Conservation (phyloP, 805 yeast species). For the Lachancea dasiensis region DNA sequence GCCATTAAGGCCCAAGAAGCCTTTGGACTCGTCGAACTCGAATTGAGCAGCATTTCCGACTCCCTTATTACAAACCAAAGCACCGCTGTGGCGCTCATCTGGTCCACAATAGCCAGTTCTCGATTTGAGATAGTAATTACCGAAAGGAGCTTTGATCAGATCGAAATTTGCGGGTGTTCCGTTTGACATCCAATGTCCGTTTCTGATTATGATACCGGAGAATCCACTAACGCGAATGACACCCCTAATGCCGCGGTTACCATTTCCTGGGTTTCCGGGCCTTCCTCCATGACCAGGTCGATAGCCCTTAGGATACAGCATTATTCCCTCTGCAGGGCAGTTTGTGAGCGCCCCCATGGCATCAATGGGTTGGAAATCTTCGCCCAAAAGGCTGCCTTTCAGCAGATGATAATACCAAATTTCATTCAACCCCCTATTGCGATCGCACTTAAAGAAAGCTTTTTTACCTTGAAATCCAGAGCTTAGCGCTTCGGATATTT, state of each 20-base stretch:
- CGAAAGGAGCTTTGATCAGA: slow-evolving; percentile 52
- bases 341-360: slow-evolving; percentile 43
- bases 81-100: slow-evolving; percentile 21
- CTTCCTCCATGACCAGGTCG: slow-evolving; percentile 18
- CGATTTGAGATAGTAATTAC: slow-evolving; percentile 65
- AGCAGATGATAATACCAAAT: slow-evolving; percentile 77
- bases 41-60: slow-evolving; percentile 48
- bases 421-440: slow-evolving; percentile 38
- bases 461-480: slow-evolving; percentile 44
- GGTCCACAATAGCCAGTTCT: slow-evolving; percentile 72
- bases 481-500: slow-evolving; percentile 47
- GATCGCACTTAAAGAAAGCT: slow-evolving; percentile 59
- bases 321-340: slow-evolving; percentile 68
- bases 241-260: slow-evolving; percentile 23
- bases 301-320: slow-evolving; percentile 62
- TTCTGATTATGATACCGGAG: slow-evolving; percentile 60
- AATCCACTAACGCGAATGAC: slow-evolving; percentile 31
- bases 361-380: slow-evolving; percentile 60
- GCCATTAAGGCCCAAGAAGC: slow-evolving; percentile 56
- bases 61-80: slow-evolving; percentile 32
- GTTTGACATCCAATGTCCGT: slow-evolving; percentile 73
- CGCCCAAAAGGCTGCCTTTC: slow-evolving; percentile 63
- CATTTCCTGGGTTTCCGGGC: slow-evolving; percentile 16
- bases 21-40: slow-evolving; percentile 39
- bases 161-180: slow-evolving; percentile 84